phyloP scores from a whole-genome alignment of 2,329 filamentous ascomycete species.

The Penicillium sp. region DNA sequence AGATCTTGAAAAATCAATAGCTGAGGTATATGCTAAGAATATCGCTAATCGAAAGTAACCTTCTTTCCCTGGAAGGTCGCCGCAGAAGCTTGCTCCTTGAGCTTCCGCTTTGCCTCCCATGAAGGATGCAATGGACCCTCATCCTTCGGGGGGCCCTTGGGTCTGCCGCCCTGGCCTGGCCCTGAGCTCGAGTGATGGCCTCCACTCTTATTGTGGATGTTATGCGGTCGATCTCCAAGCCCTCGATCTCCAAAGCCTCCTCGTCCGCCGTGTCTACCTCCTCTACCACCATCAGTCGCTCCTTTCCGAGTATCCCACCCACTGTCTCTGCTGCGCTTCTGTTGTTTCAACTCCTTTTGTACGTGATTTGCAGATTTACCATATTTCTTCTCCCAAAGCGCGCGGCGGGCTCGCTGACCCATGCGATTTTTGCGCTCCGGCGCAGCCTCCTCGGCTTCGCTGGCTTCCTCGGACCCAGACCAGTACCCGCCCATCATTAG shows the following conservation, averaged over 20 bases:
- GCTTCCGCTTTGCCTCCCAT: slow-evolving; percentile 59
- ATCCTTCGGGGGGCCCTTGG: slow-evolving; percentile 34
- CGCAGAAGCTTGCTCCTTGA: slow-evolving; percentile 49
- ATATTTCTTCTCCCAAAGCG: slow-evolving; percentile 60
- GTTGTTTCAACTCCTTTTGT: slow-evolving; percentile 38
- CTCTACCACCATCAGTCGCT: slow-evolving; percentile 40
- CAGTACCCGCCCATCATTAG: slow-evolving; percentile 59
- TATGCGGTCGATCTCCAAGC: slow-evolving; percentile 1
- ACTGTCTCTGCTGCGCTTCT: slow-evolving; percentile 41
- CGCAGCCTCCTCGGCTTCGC: slow-evolving; percentile 41
- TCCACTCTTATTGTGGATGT: slow-evolving; percentile 1
- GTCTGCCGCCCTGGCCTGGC: slow-evolving; percentile 18
- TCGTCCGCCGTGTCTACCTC: slow-evolving; percentile 24
- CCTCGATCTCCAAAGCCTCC: slow-evolving; percentile 14
- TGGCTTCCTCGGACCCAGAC: slow-evolving; percentile 57
- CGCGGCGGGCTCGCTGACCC: slow-evolving; percentile 58
- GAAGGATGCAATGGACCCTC: slow-evolving; percentile 58
- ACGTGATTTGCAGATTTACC: slow-evolving; percentile 57
- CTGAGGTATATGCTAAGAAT: slow-evolving; percentile 4
- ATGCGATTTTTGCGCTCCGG: slow-evolving; percentile 56
- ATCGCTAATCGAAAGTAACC: slow-evolving; percentile 55
- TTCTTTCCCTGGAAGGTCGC: slow-evolving; percentile 58
- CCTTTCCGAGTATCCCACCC: slow-evolving; percentile 59
- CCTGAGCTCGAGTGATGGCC: slow-evolving; percentile 13
- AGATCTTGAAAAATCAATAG: neutral